A percentile compares a stretch with the other conserved stretches of the same genome.
phyloP scores from a whole-genome alignment of 192 early-diverging fungal species.

The Phlyctochytrium planicorne region DNA sequence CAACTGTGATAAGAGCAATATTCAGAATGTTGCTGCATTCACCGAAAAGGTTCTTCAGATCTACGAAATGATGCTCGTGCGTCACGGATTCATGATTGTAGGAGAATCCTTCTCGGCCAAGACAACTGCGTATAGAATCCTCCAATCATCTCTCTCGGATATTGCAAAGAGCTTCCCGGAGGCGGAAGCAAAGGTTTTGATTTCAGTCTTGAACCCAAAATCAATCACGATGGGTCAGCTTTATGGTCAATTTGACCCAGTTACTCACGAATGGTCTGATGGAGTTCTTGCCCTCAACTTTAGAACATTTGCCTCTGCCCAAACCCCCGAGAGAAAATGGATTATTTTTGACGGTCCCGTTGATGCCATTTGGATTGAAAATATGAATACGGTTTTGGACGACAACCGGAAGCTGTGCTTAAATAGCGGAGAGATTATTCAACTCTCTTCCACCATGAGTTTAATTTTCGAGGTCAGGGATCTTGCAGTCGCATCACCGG shows the following conservation, averaged over 20 bases:
- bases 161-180: conserved; percentile 45
- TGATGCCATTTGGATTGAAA: conserved; percentile 67
- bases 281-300: conserved; percentile 58
- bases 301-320: conserved; percentile 54
- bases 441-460: conserved; percentile 61
- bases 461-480: conserved; percentile 63
- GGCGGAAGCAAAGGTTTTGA: conserved; percentile 50
- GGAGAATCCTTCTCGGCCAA: conserved; percentile 58
- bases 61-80: conserved; percentile 66
- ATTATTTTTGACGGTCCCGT: conserved; percentile 64
- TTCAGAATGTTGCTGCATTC: conserved; percentile 57
- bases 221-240: conserved; percentile 67
- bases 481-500: conserved; percentile 59
- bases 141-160: conserved; percentile 53
- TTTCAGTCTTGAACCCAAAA: conserved; percentile 54
- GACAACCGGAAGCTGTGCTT: conserved; percentile 63
- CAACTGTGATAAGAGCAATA: conserved; percentile 46
- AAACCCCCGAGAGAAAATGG: conserved; percentile 60
- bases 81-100: conserved; percentile 63
- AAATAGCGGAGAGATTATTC: conserved; percentile 64
- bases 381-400: conserved; percentile 64
- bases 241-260: conserved; percentile 61
- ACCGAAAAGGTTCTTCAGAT: conserved; percentile 60
- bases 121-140: conserved; percentile 51
- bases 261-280: conserved; percentile 65